These are phyloP conservation scores for Fusarium palustre DNA, from an alignment of 2,329 filamentous ascomycete species.

Conservation along the genomic window DNA sequence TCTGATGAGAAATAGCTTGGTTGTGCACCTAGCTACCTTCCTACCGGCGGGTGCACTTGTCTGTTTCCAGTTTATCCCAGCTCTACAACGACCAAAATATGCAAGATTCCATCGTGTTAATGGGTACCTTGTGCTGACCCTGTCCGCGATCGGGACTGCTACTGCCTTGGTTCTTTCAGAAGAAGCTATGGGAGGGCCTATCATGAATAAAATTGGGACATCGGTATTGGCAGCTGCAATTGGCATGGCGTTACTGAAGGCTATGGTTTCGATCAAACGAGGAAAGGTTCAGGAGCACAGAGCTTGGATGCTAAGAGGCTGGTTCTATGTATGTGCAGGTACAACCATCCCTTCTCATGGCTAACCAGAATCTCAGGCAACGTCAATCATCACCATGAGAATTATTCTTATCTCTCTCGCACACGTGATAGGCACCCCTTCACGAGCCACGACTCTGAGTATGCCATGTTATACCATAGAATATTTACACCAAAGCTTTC, in stretches of 20 bases:
- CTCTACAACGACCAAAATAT: background rate
- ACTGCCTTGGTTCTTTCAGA: conserved; percentile 14
- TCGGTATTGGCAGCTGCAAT: background rate
- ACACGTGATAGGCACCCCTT: background rate
- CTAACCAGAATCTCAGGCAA: conserved; percentile 7
- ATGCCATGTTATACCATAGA: conserved; percentile 14
- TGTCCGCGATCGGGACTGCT: conserved; percentile 1
- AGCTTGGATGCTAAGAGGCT: conserved; percentile 26
- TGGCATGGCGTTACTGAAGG: background rate
- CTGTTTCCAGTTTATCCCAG: conserved; percentile 21
- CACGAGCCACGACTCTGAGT: background rate
- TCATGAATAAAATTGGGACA: background rate
- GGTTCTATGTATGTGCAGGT: conserved; percentile 12
- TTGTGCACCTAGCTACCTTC: conserved; percentile 10
- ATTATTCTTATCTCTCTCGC: conserved; percentile 1
- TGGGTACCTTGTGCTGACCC: conserved; percentile 1
- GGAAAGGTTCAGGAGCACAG: conserved; percentile 2
- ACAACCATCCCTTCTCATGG: accelerated
- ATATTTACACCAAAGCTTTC: conserved; percentile 10
- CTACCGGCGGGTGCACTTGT: conserved; percentile 19
- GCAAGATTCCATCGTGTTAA: conserved; percentile 10
- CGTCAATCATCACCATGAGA: conserved; percentile 27
- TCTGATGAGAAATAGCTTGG: conserved; percentile 6
- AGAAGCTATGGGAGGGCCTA: conserved; percentile 14
- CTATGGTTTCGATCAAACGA: background rate